phyloP scores from a whole-genome alignment of 2,329 filamentous ascomycete genomes.

The Aspergillus sp. region DNA sequence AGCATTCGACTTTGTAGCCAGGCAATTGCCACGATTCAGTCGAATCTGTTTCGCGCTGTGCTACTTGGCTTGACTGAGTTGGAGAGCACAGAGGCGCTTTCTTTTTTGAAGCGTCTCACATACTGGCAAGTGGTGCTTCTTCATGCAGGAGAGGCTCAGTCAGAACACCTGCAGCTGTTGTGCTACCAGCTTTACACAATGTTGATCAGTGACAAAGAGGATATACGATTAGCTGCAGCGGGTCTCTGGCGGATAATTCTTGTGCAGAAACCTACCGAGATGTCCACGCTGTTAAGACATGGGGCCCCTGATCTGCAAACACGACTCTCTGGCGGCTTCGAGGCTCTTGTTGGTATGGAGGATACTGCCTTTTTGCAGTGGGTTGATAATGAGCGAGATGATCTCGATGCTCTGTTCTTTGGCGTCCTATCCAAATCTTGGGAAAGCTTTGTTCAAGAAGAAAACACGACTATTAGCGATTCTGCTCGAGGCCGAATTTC shows the following conservation, averaged over 20 bases:
- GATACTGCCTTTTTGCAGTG: conserved; percentile 82
- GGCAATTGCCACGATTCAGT: conserved; percentile 69
- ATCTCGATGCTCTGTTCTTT: conserved; percentile 78
- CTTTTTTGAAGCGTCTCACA: conserved; percentile 76
- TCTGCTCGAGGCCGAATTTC: conserved; percentile 64
- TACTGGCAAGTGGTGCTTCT: conserved; percentile 96
- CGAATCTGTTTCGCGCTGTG: conserved; percentile 72
- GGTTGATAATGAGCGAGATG: conserved; percentile 76
- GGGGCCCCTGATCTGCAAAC: conserved; percentile 66
- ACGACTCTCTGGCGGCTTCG: conserved; percentile 69
- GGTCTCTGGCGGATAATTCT: conserved; percentile 88
- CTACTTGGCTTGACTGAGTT: conserved; percentile 79
- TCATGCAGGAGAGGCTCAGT: conserved; percentile 68
- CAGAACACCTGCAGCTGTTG: conserved; percentile 77
- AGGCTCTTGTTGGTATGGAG: conserved; percentile 79
- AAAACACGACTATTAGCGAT: conserved; percentile 77
- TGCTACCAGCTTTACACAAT: conserved; percentile 93
- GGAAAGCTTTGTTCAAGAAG: conserved; percentile 79
- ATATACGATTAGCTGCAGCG: conserved; percentile 70
- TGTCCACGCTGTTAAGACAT: conserved; percentile 66
- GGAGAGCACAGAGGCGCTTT: conserved; percentile 64
- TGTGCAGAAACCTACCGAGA: conserved; percentile 86
- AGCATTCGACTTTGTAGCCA: conserved; percentile 87
- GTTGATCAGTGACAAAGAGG: conserved; percentile 64
- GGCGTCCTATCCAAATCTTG: conserved; percentile 74